Conservation (phyloP, 768 basidiomycete genomes). For the Phaeotremella fagi region DNA sequence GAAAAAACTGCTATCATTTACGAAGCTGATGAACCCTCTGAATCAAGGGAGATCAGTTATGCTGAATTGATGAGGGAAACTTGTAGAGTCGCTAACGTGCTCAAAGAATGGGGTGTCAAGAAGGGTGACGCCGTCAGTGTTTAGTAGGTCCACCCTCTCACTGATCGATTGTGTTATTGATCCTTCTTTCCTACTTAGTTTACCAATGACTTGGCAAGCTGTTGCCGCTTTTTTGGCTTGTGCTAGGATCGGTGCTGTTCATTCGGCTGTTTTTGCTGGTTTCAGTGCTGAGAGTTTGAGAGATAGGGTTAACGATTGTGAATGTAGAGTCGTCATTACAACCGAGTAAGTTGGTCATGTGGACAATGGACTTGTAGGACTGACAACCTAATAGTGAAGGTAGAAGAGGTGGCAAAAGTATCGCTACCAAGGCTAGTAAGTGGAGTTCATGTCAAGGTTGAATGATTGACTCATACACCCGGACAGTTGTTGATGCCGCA, state of each 20-base stretch:
- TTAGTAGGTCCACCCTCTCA: conserved; percentile 24
- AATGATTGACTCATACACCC: background rate
- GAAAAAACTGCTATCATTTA: conserved; percentile 92
- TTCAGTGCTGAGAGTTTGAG: conserved; percentile 92
- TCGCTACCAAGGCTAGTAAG: conserved; percentile 57
- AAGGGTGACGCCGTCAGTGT: conserved; percentile 66
- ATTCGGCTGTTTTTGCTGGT: conserved; percentile 96
- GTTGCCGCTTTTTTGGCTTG: conserved; percentile 96
- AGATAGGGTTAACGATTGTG: conserved; percentile 85
- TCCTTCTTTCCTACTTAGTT: conserved; percentile 9
- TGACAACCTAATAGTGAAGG: conserved; percentile 59
- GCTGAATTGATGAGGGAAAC: conserved; percentile 85
- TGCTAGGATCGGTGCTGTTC: conserved; percentile 91
- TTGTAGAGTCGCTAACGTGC: conserved; percentile 81
- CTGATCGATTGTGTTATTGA: background rate
- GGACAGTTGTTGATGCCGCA: conserved; percentile 79
- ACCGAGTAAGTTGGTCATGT: conserved; percentile 56
- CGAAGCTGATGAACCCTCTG: conserved; percentile 89
- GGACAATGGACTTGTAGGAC: background rate
- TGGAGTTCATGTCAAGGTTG: too few species aligned
- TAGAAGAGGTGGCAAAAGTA: conserved; percentile 83
- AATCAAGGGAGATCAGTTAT: conserved; percentile 72
- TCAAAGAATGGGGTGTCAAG: conserved; percentile 81
- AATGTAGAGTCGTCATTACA: conserved; percentile 85
- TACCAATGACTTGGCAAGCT: conserved; percentile 61